Conservation (phyloP, 139 green algal species). For the Choricystis sp. region DNA sequence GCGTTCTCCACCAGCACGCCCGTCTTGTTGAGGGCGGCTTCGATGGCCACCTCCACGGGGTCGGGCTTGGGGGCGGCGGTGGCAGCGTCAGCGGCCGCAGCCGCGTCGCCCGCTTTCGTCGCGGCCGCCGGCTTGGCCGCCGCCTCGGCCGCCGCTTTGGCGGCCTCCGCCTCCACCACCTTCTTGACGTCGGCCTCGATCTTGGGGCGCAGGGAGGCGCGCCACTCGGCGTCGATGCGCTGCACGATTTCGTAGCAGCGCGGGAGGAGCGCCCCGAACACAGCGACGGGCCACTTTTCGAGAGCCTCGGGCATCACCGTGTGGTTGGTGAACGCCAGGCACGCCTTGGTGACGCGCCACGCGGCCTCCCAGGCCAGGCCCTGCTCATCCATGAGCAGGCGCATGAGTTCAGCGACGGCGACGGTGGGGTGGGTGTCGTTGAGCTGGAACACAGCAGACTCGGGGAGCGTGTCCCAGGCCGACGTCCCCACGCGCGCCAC, state of each 20-base stretch:
- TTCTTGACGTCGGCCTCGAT: constrained; percentile 12
- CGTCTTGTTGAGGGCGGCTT: constrained; percentile 37
- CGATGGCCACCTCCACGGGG: constrained; percentile 18
- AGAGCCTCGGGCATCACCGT: constrained; percentile 96
- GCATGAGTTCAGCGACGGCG: constrained; percentile 90
- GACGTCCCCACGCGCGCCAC: constrained; percentile 2
- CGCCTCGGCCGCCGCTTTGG: constrained; percentile 12
- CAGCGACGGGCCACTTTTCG: constrained; percentile 90
- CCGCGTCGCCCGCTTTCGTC: neutral
- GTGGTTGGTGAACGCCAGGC: constrained; percentile 96
- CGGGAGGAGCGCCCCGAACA: constrained; percentile 86
- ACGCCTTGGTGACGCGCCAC: constrained; percentile 72
- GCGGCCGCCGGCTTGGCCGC: too few species aligned
- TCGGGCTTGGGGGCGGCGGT: constrained; percentile 10
- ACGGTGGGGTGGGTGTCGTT: constrained; percentile 99
- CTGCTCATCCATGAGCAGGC: constrained; percentile 88
- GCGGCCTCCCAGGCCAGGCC: constrained; percentile 69
- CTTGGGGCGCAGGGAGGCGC: constrained; percentile 10
- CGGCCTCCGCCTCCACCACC: constrained; percentile 7
- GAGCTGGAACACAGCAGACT: constrained; percentile 87
- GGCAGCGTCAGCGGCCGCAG: neutral
- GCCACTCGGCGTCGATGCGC: constrained; percentile 41
- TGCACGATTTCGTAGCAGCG: constrained; percentile 95
- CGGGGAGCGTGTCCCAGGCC: constrained; percentile 49
- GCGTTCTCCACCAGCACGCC: constrained; percentile 70